Percentiles rank a stretch among this genome's conserved stretches.
Evolutionary conservation across 108 stramenopile species (phyloP).

Genomic region (Seminavis robusta): DNA sequence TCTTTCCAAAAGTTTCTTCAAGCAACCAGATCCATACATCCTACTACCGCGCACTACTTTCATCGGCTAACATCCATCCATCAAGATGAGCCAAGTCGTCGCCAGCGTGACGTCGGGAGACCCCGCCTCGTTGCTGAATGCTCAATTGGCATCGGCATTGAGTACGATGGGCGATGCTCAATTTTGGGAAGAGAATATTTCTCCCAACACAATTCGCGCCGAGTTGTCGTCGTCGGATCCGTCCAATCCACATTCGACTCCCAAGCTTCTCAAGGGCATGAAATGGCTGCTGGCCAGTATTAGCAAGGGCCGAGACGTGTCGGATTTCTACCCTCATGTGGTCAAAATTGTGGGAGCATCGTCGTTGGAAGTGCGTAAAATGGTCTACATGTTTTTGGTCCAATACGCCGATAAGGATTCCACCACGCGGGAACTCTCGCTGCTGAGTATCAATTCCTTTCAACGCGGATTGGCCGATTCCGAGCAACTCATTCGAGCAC

Average conservation of each 20-base stretch:
- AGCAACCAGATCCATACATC: too few species aligned
- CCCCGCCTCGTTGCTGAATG: conserved; percentile 45
- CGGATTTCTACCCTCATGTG: conserved; percentile 96
- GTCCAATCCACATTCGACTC: conserved; percentile 65
- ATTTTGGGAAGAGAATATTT: conserved; percentile 97
- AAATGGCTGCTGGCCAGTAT: conserved; percentile 98
- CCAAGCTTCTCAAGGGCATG: conserved; percentile 90
- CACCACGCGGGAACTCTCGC: conserved; percentile 91
- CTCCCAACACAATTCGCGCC: conserved; percentile 80
- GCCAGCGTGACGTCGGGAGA: conserved; percentile 17
- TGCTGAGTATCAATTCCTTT: conserved; percentile 95
- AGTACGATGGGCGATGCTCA: conserved; percentile 84
- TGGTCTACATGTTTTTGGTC: conserved; percentile 98
- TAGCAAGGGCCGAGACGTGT: conserved; percentile 92
- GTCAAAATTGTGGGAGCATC: conserved; percentile 91
- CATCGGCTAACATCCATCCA: too few species aligned
- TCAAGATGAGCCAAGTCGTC: too few species aligned
- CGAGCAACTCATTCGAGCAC: conserved; percentile 92
- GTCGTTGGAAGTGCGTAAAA: conserved; percentile 95
- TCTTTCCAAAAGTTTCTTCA: too few species aligned
- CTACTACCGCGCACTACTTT: too few species aligned
- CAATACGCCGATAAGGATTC: conserved; percentile 91
- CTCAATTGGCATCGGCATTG: conserved; percentile 63
- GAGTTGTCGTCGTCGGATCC: conserved; percentile 66
- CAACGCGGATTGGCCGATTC: conserved; percentile 93